Conservation (phyloP, 306 rosid species). For the Erythrophleum fordii region DNA sequence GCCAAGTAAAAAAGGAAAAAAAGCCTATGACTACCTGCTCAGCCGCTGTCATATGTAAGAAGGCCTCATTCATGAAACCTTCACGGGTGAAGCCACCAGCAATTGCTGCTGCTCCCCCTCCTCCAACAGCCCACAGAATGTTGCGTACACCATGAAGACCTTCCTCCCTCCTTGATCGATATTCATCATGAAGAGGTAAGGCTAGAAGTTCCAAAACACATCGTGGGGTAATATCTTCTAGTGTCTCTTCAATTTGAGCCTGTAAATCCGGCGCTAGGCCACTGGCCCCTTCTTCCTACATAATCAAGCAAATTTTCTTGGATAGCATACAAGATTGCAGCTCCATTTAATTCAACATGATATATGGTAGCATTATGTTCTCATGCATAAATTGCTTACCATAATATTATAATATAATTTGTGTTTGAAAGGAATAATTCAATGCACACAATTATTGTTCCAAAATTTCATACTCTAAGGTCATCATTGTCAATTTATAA, state of each 20-base stretch:
- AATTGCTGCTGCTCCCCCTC: conserved; percentile 96
- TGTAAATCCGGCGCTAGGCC: conserved; percentile 93
- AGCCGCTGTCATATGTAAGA: conserved; percentile 83
- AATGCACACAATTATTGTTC: background rate
- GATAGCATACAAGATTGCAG: conserved; percentile 29
- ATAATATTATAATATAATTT: background rate
- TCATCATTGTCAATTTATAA: conserved; percentile 12
- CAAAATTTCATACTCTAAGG: conserved; percentile 26
- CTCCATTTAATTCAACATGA: conserved; percentile 16
- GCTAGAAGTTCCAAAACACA: conserved; percentile 93
- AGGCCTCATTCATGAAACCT: conserved; percentile 84
- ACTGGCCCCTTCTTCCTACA: conserved; percentile 98
- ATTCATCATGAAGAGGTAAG: conserved; percentile 71
- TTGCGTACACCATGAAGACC: conserved; percentile 93
- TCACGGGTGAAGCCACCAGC: conserved; percentile 95
- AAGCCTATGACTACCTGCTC: conserved; percentile 70
- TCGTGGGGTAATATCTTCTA: conserved; percentile 90
- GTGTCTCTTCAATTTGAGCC: conserved; percentile 92
- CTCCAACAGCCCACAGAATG: conserved; percentile 96
- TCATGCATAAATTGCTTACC: conserved; percentile 15
- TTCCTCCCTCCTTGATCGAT: conserved; percentile 70
- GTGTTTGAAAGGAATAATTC: conserved; percentile 10
- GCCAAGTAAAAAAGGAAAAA: background rate
- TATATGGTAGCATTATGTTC: background rate
- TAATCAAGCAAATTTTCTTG: conserved; percentile 25